Evolutionary conservation across 345 rosid species (phyloP), one percentile per base, ranked within the genome.

Genomic region (Schrenkiella parvula): DNA sequence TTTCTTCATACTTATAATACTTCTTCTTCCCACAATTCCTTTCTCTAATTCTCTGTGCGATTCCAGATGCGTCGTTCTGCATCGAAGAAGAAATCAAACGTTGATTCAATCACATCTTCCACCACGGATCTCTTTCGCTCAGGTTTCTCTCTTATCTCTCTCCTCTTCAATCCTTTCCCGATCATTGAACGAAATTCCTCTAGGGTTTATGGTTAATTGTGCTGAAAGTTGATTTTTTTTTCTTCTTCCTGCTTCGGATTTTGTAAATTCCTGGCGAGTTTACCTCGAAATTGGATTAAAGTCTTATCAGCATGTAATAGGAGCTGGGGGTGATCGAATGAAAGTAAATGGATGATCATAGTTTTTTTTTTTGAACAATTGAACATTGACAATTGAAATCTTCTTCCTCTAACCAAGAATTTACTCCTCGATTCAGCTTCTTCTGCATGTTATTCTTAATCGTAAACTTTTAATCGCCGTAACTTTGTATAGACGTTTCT

Each of bases 51-150:
- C 37, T 28, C 8, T 26, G 31, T 11, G n/a, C n/a, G 13, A 67
- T 58, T 39, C 75, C 42, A 84, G 95, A 91, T 95, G 99, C 97
- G 96, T 83, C 97, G 93, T 42, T 87, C 92, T 72, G 71, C 87
- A 68, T 65, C 90, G 19, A 91, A 81, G 83, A 91, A 87, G 83
- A 91, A 87, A 79, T 70, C 91, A 51, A 85, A 81, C 19, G 79
- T 88, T 41, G 50, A 85, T 50, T 78, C 89, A 34, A 74, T 86
- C 66, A 53, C 83, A 71, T 72, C 84, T 72, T 81, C 96, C 8
- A 79, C 96, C 59, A 53, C 93, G 80, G 96, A 91, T 91, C 96
- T 88, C 83, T 88, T 88, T 72, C 96, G 99, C 79, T 86, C 95
- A 68, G 93, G 99, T 91, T 75, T 26, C 59, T 17, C 17, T n/a